Base-by-base conservation (phyloP, 495 filamentous ascomycete species). In the Aspergillus indologenus region DNA sequence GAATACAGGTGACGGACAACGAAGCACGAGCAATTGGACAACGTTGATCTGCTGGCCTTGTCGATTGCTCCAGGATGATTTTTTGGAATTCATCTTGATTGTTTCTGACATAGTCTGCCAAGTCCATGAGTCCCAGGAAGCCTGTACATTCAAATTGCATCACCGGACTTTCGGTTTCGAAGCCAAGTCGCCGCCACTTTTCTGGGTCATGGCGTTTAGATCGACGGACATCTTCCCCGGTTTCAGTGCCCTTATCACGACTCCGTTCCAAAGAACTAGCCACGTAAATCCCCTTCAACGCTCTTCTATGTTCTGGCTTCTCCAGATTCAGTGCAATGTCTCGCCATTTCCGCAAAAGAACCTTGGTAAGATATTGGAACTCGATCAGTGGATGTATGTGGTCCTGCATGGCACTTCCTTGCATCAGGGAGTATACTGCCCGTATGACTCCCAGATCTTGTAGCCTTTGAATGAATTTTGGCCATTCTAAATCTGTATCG, bases 111-210 rank as follows among this genome's bases (percentile, higher is more conserved):
- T 90, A 99, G 71, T 98, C 92, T 7, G 90, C 92, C 65, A 98
- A 68, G 71, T 99, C 94, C 91, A 98, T 96, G 86, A 99, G 90
- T 20, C 95, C 94, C 45, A 99, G 72, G 68, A 93, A 98, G 1
- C 94, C 94, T 18, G 87, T 86, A 22, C 84, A 79, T 2, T 91
- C 85, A 71, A 99, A 98, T 63, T 98, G 94, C 61, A 78, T 73
- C 0, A 86, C 86, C 11, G 94, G 94, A 57, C 81, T 89, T 68
- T 98, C 95, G 0, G 90, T 87, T 71, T 94, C 89, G 66, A 99
- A 99, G 3, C 94, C 94, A 40, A 98, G 71, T 45, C 93, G 79
- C 57, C 92, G 79, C 94, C 94, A 98, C 72, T 96, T 97, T 64
- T 96, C 91, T 0, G 95, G 88, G 63, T 92, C 89, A 53, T 93